A percentile compares a stretch with the other conserved stretches of the same genome.
Conservation (phyloP, 768 basidiomycete genomes). For the Kwoniella mangroviensis region DNA sequence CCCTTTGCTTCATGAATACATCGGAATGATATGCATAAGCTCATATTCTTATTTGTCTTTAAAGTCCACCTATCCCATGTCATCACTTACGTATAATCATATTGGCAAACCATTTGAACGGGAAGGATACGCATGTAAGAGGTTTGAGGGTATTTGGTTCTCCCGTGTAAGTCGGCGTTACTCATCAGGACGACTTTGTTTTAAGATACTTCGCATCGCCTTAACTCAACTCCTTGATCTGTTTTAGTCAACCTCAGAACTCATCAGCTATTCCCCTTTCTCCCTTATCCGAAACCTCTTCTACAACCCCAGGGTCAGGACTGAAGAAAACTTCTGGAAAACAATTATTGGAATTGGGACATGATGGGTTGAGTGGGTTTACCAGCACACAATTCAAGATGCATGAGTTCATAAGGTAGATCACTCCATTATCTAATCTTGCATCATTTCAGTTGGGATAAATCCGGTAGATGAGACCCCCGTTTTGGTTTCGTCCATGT, state of each 20-base stretch:
- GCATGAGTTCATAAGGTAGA: slow-evolving; percentile 75
- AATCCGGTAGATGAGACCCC: no score
- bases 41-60: background rate
- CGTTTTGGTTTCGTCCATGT: no score
- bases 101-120: slow-evolving; percentile 93
- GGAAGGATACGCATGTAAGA: slow-evolving; percentile 97
- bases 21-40: background rate
- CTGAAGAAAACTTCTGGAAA: slow-evolving; percentile 27
- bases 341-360: slow-evolving; percentile 47
- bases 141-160: slow-evolving; percentile 87
- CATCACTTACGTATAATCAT: slow-evolving; percentile 90
- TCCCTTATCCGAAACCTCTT: slow-evolving; percentile 11
- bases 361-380: slow-evolving; percentile 78
- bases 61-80: slow-evolving; percentile 81
- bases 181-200: background rate
- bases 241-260: slow-evolving; percentile 2
- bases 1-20: background rate
- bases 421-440: no score
- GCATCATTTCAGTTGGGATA: no score
- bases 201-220: background rate
- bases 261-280: slow-evolving; percentile 1
- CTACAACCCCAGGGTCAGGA: background rate
- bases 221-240: background rate
- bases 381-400: slow-evolving; percentile 69
- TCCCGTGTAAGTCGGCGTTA: slow-evolving; percentile 65